These are phyloP conservation scores for Sporisorium scitamineum DNA, from an alignment of 1,284 basidiomycete species.

Conservation along the genomic window DNA sequence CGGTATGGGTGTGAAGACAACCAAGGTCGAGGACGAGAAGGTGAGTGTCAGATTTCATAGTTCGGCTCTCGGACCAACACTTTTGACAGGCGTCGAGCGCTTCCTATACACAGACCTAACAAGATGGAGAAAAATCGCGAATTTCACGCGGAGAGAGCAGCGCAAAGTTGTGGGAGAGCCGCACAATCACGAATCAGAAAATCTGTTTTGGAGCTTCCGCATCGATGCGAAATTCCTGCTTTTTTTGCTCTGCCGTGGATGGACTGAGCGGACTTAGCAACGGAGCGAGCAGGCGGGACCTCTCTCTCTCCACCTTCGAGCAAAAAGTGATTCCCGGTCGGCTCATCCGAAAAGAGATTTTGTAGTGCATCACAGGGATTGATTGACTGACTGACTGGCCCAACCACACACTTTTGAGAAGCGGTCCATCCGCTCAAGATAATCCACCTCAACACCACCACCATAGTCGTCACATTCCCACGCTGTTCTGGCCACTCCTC, in stretches of 20 bases:
- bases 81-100: background rate
- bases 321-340: slow-evolving; percentile 12
- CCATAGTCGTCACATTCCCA: background rate
- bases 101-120: background rate
- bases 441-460: background rate
- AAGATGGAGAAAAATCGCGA: background rate
- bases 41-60: slow-evolving; percentile 4
- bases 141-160: slow-evolving; percentile 1
- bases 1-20: background rate
- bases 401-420: background rate
- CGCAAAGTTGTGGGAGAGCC: background rate
- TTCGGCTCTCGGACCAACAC: slow-evolving; percentile 52
- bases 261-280: background rate
- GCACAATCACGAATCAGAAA: too few species aligned
- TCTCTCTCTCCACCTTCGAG: background rate
- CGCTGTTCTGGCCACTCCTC: background rate
- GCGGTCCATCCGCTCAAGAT: slow-evolving; percentile 3
- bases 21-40: slow-evolving; percentile 11
- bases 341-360: slow-evolving; percentile 11
- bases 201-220: background rate
- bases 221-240: too few species aligned
- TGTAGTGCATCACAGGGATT: slow-evolving; percentile 12
- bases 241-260: background rate
- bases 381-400: background rate
- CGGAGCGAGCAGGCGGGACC: too few species aligned